phyloP scores from a whole-genome alignment of 306 rosid species.

The Ormosia semicastrata region DNA sequence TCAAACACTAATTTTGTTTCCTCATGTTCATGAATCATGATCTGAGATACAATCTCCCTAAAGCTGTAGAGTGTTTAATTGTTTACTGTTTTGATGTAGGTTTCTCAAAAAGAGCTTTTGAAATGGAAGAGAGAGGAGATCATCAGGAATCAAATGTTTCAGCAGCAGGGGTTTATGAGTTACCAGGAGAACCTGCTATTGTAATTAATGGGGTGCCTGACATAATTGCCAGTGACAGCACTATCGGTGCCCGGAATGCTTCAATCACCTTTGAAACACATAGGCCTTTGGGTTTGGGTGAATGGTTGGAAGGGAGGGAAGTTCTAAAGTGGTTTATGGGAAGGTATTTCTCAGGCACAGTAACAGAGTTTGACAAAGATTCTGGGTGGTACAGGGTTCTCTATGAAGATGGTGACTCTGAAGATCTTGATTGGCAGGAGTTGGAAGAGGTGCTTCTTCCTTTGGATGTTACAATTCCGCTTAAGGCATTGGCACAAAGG shows the following conservation, averaged over 20 bases:
- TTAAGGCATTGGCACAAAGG: constrained; percentile 61
- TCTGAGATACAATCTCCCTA: not conserved
- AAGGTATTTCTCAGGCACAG: constrained; percentile 54
- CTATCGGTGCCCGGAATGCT: not conserved
- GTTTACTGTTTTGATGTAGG: constrained; percentile 8
- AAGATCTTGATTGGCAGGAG: constrained; percentile 87
- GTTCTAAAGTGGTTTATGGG: constrained; percentile 71
- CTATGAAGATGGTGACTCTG: constrained; percentile 83
- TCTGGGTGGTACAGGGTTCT: constrained; percentile 73
- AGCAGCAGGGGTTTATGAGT: constrained; percentile 40
- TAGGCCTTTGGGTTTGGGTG: constrained; percentile 49
- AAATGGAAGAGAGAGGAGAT: constrained; percentile 46
- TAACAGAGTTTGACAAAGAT: constrained; percentile 59
- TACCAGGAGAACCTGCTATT: constrained; percentile 84
- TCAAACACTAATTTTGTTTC: not conserved
- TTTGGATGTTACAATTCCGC: constrained; percentile 63
- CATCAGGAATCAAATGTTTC: constrained; percentile 38
- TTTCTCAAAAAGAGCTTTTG: not conserved
- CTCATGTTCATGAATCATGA: not conserved
- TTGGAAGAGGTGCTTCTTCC: constrained; percentile 76
- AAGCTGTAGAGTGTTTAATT: not conserved
- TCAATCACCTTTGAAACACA: constrained; percentile 21
- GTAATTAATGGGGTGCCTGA: constrained; percentile 75
- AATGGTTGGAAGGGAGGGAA: constrained; percentile 83
- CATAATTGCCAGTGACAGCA: constrained; percentile 23